Evolutionary conservation across 805 yeast genomes (phyloP).

Genomic region (Saccharomycopsis sp.): DNA sequence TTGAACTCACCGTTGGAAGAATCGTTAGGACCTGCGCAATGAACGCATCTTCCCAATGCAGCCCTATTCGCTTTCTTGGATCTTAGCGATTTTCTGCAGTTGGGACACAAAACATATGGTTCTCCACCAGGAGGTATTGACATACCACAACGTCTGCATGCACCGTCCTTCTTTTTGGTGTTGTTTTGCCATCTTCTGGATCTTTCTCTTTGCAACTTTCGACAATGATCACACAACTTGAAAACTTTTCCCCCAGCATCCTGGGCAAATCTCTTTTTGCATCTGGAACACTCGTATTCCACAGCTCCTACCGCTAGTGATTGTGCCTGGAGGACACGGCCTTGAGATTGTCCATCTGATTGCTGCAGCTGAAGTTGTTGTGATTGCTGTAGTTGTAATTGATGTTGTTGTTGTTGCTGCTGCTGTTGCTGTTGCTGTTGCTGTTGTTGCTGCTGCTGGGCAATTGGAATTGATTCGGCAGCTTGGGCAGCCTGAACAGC

Average conservation of each 20-base stretch:
- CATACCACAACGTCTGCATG: conserved; percentile 56
- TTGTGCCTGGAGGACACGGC: background rate
- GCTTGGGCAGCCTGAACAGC: conserved; percentile 7
- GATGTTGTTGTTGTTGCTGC: conserved; percentile 19
- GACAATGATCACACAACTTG: conserved; percentile 55
- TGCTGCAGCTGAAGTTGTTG: conserved; percentile 7
- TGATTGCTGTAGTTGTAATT: conserved; percentile 20
- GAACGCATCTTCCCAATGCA: conserved; percentile 58
- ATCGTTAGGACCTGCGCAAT: conserved; percentile 52
- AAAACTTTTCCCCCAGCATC: conserved; percentile 34
- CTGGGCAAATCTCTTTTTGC: conserved; percentile 51
- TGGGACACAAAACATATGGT: conserved; percentile 50
- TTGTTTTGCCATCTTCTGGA: conserved; percentile 56
- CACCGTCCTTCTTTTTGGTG: conserved; percentile 51
- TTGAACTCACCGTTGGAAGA: conserved; percentile 39
- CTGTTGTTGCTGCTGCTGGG: conserved; percentile 15
- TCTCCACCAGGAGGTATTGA: conserved; percentile 42
- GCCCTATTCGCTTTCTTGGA: conserved; percentile 49
- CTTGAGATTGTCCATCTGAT: background rate
- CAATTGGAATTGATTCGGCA: conserved; percentile 9
- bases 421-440: conserved; percentile 20
- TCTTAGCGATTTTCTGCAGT: conserved; percentile 47
- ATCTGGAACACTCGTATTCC: conserved; percentile 45
- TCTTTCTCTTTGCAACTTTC: conserved; percentile 54
- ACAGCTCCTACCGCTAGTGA: too few species aligned